Percentiles rank a stretch among this genome's conserved stretches.
phyloP scores from a whole-genome alignment of 129 eudicot species.

The Arctium minus region DNA sequence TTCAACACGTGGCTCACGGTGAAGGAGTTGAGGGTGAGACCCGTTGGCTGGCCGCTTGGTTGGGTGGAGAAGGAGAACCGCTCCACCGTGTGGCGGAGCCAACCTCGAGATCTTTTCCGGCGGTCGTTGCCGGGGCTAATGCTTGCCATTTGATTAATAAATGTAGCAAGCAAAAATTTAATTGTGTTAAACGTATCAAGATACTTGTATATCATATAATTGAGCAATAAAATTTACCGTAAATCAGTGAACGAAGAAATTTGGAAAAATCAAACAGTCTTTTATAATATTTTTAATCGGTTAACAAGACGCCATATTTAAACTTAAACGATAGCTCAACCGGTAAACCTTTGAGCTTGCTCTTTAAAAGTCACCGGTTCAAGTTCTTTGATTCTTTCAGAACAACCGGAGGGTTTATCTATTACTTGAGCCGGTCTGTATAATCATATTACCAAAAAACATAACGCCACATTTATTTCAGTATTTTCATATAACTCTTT shows the following conservation, averaged over 20 bases:
- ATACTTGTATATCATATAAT: background rate
- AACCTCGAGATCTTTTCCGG: slow-evolving; percentile 59
- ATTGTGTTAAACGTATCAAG: background rate
- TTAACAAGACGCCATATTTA: too few species aligned
- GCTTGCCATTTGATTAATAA: slow-evolving; percentile 57
- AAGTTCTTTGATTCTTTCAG: too few species aligned
- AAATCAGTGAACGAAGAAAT: background rate
- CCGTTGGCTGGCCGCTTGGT: slow-evolving; percentile 14
- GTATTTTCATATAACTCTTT: too few species aligned
- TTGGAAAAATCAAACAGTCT: too few species aligned
- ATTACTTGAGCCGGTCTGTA: too few species aligned
- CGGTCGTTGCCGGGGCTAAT: slow-evolving; percentile 70
- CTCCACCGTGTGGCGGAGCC: slow-evolving; percentile 70
- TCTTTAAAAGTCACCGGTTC: too few species aligned
- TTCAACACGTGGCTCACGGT: slow-evolving; percentile 87
- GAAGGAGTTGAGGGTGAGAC: slow-evolving; percentile 42
- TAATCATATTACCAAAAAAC: too few species aligned
- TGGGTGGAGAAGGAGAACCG: slow-evolving; percentile 16
- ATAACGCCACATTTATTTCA: too few species aligned
- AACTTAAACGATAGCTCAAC: too few species aligned
- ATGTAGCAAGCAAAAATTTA: background rate
- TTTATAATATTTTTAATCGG: too few species aligned
- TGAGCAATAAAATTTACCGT: background rate
- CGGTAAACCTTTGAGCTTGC: too few species aligned
- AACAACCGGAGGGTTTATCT: too few species aligned